These are phyloP conservation scores for Gossypium ekmanianum DNA, from an alignment of 345 rosid genomes.

Conservation along the genomic window DNA sequence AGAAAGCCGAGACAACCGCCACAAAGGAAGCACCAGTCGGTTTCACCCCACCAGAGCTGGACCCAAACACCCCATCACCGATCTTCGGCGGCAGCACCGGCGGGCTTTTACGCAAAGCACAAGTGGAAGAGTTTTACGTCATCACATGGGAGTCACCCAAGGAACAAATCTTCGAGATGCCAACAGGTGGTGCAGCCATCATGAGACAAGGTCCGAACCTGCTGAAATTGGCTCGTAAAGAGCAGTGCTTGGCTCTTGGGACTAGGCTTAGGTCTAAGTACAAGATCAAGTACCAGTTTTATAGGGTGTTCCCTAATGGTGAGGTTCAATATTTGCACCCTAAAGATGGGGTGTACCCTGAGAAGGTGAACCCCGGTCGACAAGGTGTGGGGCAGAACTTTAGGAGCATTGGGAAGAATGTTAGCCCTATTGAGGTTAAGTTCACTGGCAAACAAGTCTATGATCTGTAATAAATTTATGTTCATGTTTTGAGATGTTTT, in stretches of 20 bases:
- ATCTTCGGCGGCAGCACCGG: constrained; percentile 90
- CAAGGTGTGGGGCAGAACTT: constrained; percentile 80
- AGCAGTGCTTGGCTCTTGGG: constrained; percentile 93
- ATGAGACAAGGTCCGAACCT: constrained; percentile 94
- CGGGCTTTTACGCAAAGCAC: constrained; percentile 73
- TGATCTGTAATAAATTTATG: constrained; percentile 45
- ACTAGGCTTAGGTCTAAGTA: constrained; percentile 91
- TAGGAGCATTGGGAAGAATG: constrained; percentile 86
- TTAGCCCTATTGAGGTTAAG: constrained; percentile 85
- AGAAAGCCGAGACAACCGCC: constrained; percentile 9
- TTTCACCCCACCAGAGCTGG: constrained; percentile 76
- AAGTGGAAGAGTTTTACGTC: constrained; percentile 87
- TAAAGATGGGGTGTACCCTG: constrained; percentile 87
- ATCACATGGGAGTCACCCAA: constrained; percentile 94
- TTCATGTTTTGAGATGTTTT: background rate
- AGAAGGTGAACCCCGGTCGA: constrained; percentile 83
- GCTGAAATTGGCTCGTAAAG: constrained; percentile 88
- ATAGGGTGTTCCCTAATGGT: constrained; percentile 41
- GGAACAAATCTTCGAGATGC: constrained; percentile 95
- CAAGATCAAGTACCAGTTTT: constrained; percentile 92
- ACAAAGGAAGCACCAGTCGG: constrained; percentile 58
- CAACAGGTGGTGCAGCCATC: constrained; percentile 90
- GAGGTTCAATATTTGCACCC: constrained; percentile 94
- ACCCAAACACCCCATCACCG: constrained; percentile 85
- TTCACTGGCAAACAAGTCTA: constrained; percentile 85